Conservation (phyloP, 2,329 filamentous ascomycete genomes). For the Lecanicillium sp. region DNA sequence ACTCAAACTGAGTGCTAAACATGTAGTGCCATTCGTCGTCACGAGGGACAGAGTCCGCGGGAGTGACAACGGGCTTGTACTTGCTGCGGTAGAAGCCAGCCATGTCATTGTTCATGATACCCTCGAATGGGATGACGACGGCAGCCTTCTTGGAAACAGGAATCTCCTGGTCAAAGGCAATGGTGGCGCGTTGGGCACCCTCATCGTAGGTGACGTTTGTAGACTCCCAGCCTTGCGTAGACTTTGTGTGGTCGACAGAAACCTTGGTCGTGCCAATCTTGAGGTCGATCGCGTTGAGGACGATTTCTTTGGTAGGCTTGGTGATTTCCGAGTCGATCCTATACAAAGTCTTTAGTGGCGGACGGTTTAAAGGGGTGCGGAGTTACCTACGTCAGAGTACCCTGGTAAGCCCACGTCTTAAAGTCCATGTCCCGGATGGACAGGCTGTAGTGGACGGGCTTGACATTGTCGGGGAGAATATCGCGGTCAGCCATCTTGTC, state of each 20-base stretch:
- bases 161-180: slow-evolving; percentile 67
- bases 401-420: slow-evolving; percentile 66
- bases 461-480: slow-evolving; percentile 56
- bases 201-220: slow-evolving; percentile 71
- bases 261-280: slow-evolving; percentile 62
- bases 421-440: slow-evolving; percentile 79
- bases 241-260: slow-evolving; percentile 47
- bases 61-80: slow-evolving; percentile 72
- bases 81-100: slow-evolving; percentile 89
- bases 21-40: slow-evolving; percentile 62
- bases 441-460: slow-evolving; percentile 78
- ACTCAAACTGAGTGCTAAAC: slow-evolving; percentile 96
- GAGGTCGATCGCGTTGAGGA: slow-evolving; percentile 79
- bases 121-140: slow-evolving; percentile 66
- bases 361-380: slow-evolving; percentile 2
- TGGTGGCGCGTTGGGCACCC: slow-evolving; percentile 72
- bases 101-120: slow-evolving; percentile 83
- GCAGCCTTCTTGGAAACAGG: slow-evolving; percentile 56
- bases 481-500: slow-evolving; percentile 50
- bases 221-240: slow-evolving; percentile 48
- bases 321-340: slow-evolving; percentile 69
- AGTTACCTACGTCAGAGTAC: slow-evolving; percentile 53
- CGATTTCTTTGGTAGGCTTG: slow-evolving; percentile 65
- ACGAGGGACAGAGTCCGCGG: slow-evolving; percentile 69
- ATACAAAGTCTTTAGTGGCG: no score